Evolutionary conservation across 768 basidiomycete genomes (phyloP).

Genomic region (Kwoniella botswanensis): DNA sequence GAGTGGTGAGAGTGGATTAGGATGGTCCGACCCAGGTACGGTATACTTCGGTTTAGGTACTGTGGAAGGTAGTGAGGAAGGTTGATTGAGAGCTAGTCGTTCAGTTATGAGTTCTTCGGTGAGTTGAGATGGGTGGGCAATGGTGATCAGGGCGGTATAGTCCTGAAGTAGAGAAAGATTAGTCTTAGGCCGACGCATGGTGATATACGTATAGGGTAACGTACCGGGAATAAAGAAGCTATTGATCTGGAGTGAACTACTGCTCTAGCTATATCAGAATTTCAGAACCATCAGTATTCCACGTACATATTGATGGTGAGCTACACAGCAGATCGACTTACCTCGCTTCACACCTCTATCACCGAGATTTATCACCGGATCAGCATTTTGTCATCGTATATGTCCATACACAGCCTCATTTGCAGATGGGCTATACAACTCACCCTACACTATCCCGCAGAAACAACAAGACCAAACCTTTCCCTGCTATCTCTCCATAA

Average conservation of each 20-base stretch:
- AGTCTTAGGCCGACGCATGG: conserved; percentile 16
- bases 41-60: conserved; percentile 19
- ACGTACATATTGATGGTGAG: background rate
- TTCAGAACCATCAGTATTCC: background rate
- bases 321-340: conserved; percentile 14
- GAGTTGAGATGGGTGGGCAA: conserved; percentile 42
- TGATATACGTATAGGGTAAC: conserved; percentile 4
- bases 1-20: conserved; percentile 21
- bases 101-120: conserved; percentile 41
- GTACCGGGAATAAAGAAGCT: conserved; percentile 47
- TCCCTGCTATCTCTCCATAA: conserved; percentile 41
- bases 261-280: conserved; percentile 40
- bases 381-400: background rate
- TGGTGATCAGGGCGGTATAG: conserved; percentile 47
- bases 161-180: conserved; percentile 33
- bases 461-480: conserved; percentile 44
- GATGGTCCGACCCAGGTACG: conserved; percentile 19
- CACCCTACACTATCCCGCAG: conserved; percentile 47
- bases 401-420: background rate
- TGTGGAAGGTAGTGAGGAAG: conserved; percentile 7
- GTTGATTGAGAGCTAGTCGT: conserved; percentile 35
- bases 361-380: background rate
- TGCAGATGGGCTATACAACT: conserved; percentile 13
- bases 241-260: conserved; percentile 51
- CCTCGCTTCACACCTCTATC: conserved; percentile 45